Evolutionary conservation across 169 alveolate genomes (phyloP), one percentile per base, ranked within the genome.

Genomic region (Plasmodium reichenowi): DNA sequence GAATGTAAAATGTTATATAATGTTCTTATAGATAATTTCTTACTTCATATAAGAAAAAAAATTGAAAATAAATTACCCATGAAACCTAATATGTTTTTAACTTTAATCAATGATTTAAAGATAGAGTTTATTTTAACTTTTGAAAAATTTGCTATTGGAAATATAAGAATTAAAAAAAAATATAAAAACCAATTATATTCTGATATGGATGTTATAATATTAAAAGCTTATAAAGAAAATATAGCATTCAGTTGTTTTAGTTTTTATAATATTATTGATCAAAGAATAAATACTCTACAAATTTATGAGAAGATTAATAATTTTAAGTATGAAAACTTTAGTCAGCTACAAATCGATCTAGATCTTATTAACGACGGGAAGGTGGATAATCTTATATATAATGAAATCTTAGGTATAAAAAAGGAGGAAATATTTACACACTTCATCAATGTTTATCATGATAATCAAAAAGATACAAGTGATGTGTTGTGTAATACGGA

Each of bases 211-310:
- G 26, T 76, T 50, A 64, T 76, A 22, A 38, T 76, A 76, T 50
- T 76, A 67, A 76, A 76, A 76, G 88, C 88, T 0, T 76, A 76
- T 24, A 76, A 76, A 20, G 88, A 76, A 50, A 76, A 76, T 76
- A 76, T 76, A 6, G 88, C 88, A 15, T 76, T 24, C 45, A 76
- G 88, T 15, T 76, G 88, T 20, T 76, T 63, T 64, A 76, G 59
- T 26, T 76, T 76, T 52, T 76, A 24, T 62, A 76, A 76, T n/a
- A 47, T 76, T 2, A 76, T 76, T 17, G 70, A 76, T 6, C 63
- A 76, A 22, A 76, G 52, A 64, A 76, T 76, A 58, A 76, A 38
- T 2, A 48, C 63, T 9, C 38, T 76, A 8, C 24, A 76, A 5
- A 76, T 76, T 2, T 76, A 76, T 76, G 66, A 50, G 5, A 76